A percentile compares a stretch with the other conserved stretches of the same genome.
phyloP scores from a whole-genome alignment of 2,329 filamentous ascomycete species.

The Penicillium aurantiogriseum region DNA sequence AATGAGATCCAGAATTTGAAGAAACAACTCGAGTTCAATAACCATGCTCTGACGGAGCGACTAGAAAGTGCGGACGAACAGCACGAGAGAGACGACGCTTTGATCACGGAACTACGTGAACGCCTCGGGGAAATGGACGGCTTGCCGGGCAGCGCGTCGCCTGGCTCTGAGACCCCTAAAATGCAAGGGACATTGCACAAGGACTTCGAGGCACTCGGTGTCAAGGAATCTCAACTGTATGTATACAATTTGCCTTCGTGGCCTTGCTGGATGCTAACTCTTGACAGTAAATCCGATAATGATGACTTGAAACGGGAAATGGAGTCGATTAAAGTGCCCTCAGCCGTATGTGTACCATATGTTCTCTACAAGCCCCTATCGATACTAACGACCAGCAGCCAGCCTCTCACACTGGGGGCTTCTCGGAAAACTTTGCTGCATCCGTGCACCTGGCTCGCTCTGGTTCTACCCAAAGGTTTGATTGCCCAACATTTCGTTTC shows the following conservation, averaged over 20 bases:
- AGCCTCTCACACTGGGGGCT: constrained; percentile 30
- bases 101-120: constrained; percentile 44
- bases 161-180: constrained; percentile 41
- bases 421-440: constrained; percentile 35
- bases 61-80: constrained; percentile 46
- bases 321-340: constrained; percentile 32
- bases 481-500: background rate
- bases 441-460: constrained; percentile 34
- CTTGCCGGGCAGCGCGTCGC: constrained; percentile 39
- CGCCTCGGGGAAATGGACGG: constrained; percentile 45
- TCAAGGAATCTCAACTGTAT: constrained; percentile 41
- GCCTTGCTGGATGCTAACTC: constrained; percentile 20
- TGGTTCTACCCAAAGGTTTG: constrained; percentile 39
- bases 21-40: constrained; percentile 50
- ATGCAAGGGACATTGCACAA: constrained; percentile 42
- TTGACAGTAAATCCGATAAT: constrained; percentile 40
- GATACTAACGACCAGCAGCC: constrained; percentile 23
- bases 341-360: constrained; percentile 17
- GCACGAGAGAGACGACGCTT: constrained; percentile 41
- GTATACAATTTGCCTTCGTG: constrained; percentile 11
- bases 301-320: constrained; percentile 41
- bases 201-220: constrained; percentile 43
- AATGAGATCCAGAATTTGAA: constrained; percentile 50
- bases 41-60: constrained; percentile 47
- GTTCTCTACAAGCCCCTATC: background rate